Conservation (phyloP, 768 basidiomycete species). For the Phylloporus sp. region DNA sequence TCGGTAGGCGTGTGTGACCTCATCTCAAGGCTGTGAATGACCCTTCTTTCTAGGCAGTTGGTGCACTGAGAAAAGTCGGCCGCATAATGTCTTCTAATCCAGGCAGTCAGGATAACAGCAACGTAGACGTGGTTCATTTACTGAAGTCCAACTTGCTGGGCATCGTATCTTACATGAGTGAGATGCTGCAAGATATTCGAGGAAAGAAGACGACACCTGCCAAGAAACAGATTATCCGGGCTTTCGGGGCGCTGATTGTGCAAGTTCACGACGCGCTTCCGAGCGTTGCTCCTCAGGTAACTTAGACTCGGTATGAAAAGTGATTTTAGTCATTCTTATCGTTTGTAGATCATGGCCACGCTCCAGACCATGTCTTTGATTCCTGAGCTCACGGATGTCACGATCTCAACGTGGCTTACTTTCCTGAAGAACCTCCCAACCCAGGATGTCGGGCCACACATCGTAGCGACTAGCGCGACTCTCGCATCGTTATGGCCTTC, state of each 20-base stretch:
- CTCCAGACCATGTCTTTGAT: conserved; percentile 84
- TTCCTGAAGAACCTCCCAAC: conserved; percentile 68
- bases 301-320: conserved; percentile 20
- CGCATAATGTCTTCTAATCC: conserved; percentile 26
- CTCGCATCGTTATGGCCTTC: conserved; percentile 72
- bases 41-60: conserved; percentile 39
- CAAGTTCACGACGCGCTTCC: conserved; percentile 67
- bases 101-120: conserved; percentile 24
- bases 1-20: conserved; percentile 34
- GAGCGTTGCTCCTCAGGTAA: conserved; percentile 83
- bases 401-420: conserved; percentile 71
- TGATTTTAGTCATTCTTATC: conserved; percentile 8
- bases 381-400: conserved; percentile 69
- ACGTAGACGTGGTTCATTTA: conserved; percentile 48
- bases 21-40: conserved; percentile 30
- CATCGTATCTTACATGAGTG: conserved; percentile 78
- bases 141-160: conserved; percentile 78
- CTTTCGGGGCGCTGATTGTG: conserved; percentile 67
- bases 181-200: conserved; percentile 77
- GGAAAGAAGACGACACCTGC: conserved; percentile 64
- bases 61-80: conserved; percentile 43
- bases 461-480: conserved; percentile 83
- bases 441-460: conserved; percentile 72
- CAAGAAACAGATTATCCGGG: conserved; percentile 76
- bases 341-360: conserved; percentile 83